A percentile compares a stretch with the other conserved stretches of the same genome.
These are phyloP conservation scores for Oemleria cerasiformis DNA, from an alignment of 306 rosid genomes.

Conservation along the genomic window DNA sequence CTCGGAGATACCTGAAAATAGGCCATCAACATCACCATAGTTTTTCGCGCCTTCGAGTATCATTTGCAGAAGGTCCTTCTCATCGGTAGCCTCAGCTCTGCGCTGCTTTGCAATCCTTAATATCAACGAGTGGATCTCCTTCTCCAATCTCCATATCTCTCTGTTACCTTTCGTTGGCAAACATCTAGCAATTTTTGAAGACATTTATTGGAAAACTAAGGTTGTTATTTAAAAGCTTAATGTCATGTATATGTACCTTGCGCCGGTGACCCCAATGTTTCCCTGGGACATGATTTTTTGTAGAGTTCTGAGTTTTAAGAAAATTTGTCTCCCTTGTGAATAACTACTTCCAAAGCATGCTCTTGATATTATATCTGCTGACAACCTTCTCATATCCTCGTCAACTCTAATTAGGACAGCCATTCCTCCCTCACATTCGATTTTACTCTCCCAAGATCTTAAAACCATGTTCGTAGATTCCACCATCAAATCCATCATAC, in stretches of 20 bases:
- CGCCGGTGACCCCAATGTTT: conserved; percentile 43
- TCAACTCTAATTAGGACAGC: conserved; percentile 43
- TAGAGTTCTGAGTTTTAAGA: conserved; percentile 47
- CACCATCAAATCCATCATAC: conserved; percentile 48
- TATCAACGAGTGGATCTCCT: conserved; percentile 48
- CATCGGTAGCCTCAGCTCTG: conserved; percentile 20
- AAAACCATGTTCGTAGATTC: conserved; percentile 40
- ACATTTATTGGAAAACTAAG: too few relatives aligned
- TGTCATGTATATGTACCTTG: conserved; percentile 27
- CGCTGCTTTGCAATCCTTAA: conserved; percentile 44
- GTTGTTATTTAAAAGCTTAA: too few relatives aligned
- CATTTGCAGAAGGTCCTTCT: conserved; percentile 71
- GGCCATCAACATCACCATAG: conserved; percentile 13
- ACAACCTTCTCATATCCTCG: conserved; percentile 46
- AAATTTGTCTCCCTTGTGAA: conserved; percentile 52
- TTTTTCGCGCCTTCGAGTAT: conserved; percentile 54
- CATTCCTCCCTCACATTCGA: conserved; percentile 35
- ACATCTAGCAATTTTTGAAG: conserved; percentile 31
- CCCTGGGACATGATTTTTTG: conserved; percentile 39
- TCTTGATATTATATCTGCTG: conserved; percentile 47
- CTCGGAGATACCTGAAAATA: conserved; percentile 16
- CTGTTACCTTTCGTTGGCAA: conserved; percentile 55
- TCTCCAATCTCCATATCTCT: conserved; percentile 57
- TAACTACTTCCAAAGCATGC: conserved; percentile 64
- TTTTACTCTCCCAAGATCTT: conserved; percentile 45